Evolutionary conservation across 2,329 filamentous ascomycete species (phyloP).

Genomic region (Botrytis medusae): DNA sequence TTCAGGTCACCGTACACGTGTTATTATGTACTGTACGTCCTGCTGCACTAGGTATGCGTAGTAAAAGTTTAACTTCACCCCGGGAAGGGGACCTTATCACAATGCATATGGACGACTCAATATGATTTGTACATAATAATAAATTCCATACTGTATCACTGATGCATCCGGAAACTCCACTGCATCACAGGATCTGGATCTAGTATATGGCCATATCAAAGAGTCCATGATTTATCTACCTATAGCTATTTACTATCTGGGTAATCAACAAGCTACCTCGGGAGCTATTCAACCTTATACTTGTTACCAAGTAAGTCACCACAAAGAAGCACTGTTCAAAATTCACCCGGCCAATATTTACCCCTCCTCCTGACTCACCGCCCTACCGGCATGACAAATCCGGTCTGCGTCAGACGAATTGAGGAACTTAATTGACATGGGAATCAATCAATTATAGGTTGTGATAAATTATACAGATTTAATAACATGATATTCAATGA

Average conservation of each 20-base stretch:
- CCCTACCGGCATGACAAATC: slow-evolving; percentile 4
- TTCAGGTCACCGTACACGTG: background rate
- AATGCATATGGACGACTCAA: background rate
- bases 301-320: background rate
- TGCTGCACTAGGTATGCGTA: background rate
- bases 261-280: background rate
- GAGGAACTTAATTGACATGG: background rate
- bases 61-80: no score
- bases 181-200: background rate
- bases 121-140: background rate
- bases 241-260: background rate
- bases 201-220: background rate
- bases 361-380: slow-evolving; percentile 9
- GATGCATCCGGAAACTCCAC: background rate
- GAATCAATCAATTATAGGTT: background rate
- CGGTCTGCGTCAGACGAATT: background rate
- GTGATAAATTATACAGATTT: background rate
- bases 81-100: background rate
- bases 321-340: background rate
- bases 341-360: background rate
- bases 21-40: background rate
- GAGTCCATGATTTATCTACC: background rate
- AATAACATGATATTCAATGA: background rate
- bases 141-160: background rate
- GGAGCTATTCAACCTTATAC: no score